Evolutionary conservation across 164 flowering plant genomes (phyloP), one percentile per base, ranked within the genome.

Genomic region (Magnolia officinalis): DNA sequence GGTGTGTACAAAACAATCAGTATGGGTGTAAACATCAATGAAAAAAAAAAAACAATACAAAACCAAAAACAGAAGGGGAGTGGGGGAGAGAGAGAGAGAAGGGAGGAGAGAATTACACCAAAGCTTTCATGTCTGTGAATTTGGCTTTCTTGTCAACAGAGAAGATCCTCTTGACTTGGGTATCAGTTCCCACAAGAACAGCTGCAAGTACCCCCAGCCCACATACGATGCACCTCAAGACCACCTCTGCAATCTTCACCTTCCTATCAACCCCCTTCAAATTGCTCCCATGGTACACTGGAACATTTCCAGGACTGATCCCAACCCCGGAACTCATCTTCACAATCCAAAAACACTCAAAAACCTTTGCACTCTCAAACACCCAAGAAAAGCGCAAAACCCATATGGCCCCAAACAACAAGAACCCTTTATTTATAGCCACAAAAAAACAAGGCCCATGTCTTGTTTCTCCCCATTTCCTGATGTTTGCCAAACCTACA

Each of bases 121-220:
- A 90, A 75, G 98, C 88, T 87, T 88, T 93, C 98, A 95, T 91
- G 86, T 93, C 95, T 23, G 97, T 93, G 75, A 87, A 93, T 70
- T 80, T 87, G 31, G 99, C 98, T 78, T 78, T 87, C 89, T 92
- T 95, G 45, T 79, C 78, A 64, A 95, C 81, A 0, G 93, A 66
- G 83, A 95, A 95, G 85, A 95, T 88, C 67, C 81, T 86, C 77
- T 73, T 92, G 70, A 89, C 94, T 77, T 93, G 92, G 23, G 86
- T 75, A 82, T 92, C 97, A 64, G 92, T 82, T 18, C 84, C 98
- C 50, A 95, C 80, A 80, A 95, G 92, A 83, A 83, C 81, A 82
- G 94, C 90, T 52, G 95, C 89, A 80, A 90, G 81, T 75, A 87
- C 77, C 51, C 92, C 92, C 13, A 93, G 67, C 18, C 86, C 96